Evolutionary conservation across 2,329 filamentous ascomycete species (phyloP).

Genomic region (Pseudogymnoascus sp.): DNA sequence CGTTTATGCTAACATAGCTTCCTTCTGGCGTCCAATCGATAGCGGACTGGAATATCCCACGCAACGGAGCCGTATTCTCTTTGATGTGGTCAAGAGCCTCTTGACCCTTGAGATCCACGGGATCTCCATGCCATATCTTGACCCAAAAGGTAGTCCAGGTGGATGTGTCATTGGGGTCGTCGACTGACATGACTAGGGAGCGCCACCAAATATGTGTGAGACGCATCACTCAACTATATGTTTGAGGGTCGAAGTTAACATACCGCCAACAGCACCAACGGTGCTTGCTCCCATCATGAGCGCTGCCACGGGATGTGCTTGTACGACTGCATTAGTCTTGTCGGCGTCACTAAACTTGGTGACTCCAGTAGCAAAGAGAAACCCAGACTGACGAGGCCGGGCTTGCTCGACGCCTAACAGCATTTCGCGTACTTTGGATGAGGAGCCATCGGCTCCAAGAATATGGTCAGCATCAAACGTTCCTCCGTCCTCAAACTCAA

Average conservation of each 20-base stretch:
- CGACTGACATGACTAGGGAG: conserved; percentile 21
- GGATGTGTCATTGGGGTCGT: conserved; percentile 21
- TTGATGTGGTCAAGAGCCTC: conserved; percentile 31
- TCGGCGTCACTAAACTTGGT: conserved; percentile 22
- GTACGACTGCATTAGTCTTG: conserved; percentile 23
- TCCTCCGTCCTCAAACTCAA: conserved; percentile 25
- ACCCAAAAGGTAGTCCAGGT: conserved; percentile 31
- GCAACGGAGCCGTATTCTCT: conserved; percentile 21
- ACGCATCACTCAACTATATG: background rate
- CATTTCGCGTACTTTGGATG: conserved; percentile 27
- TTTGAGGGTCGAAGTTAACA: conserved; percentile 11
- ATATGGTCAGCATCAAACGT: conserved; percentile 23
- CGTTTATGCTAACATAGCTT: conserved; percentile 27
- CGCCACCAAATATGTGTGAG: background rate
- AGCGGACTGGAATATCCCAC: conserved; percentile 28
- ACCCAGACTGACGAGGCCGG: conserved; percentile 20
- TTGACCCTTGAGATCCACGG: conserved; percentile 27
- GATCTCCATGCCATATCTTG: conserved; percentile 29
- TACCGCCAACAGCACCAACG: conserved; percentile 28
- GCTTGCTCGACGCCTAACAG: conserved; percentile 25
- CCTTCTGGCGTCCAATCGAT: conserved; percentile 31
- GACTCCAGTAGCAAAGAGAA: conserved; percentile 28
- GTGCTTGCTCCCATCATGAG: conserved; percentile 26
- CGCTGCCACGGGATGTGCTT: conserved; percentile 28
- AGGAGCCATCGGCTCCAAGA: conserved; percentile 29